These are phyloP conservation scores for Logfia minima DNA, from an alignment of 129 eudicot genomes.

Conservation along the genomic window DNA sequence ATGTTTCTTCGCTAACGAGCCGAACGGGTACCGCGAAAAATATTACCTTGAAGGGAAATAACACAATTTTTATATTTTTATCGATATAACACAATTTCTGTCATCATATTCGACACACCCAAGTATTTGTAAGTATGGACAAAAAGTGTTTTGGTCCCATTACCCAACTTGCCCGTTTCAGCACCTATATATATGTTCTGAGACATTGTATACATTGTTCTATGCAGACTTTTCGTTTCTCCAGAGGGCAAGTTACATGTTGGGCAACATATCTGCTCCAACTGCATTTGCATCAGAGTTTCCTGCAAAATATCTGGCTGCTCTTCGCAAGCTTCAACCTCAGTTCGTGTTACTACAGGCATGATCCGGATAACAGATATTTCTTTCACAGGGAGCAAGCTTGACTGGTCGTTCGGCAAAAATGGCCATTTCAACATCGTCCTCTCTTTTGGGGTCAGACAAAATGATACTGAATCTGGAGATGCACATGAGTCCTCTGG, in stretches of 20 bases:
- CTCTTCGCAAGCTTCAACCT: slow-evolving; percentile 58
- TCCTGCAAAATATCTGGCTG: slow-evolving; percentile 56
- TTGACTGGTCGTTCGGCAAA: slow-evolving; percentile 52
- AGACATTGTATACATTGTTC: background rate
- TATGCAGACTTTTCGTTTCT: slow-evolving; percentile 57
- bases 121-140: too few relatives aligned
- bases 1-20: background rate
- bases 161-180: background rate
- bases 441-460: slow-evolving; percentile 56
- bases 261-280: slow-evolving; percentile 73
- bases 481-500: slow-evolving; percentile 10
- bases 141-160: too few relatives aligned
- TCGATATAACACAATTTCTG: background rate
- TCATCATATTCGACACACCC: background rate
- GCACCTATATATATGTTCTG: background rate
- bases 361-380: slow-evolving; percentile 59
- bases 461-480: slow-evolving; percentile 28
- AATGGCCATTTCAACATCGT: slow-evolving; percentile 49
- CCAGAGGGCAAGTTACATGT: slow-evolving; percentile 59
- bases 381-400: slow-evolving; percentile 38
- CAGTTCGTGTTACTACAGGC: slow-evolving; percentile 80
- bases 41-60: background rate
- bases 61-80: background rate
- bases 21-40: background rate
- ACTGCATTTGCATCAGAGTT: slow-evolving; percentile 85